Conservation (phyloP, 495 filamentous ascomycete genomes). For the Pseudoneurospora amorphoporcata region DNA sequence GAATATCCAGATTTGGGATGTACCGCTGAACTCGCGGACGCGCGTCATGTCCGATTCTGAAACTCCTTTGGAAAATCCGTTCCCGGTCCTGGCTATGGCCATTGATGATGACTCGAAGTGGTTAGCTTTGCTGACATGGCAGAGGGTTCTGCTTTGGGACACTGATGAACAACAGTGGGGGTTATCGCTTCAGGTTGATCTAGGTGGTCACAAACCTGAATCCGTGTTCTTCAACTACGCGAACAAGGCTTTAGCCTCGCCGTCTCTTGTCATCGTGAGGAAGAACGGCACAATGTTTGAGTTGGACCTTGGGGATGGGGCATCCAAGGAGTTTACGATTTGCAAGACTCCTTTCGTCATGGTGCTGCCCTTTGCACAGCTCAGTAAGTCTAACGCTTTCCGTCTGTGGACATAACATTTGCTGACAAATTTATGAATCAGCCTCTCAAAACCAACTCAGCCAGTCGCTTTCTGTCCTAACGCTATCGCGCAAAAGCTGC, state of each 20-base stretch:
- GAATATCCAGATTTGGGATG: slow-evolving; percentile 48
- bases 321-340: slow-evolving; percentile 27
- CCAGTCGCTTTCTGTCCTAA: slow-evolving; percentile 22
- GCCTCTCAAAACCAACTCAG: slow-evolving; percentile 2
- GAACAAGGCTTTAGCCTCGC: slow-evolving; percentile 17
- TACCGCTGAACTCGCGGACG: slow-evolving; percentile 30
- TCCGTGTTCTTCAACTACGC: slow-evolving; percentile 45
- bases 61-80: slow-evolving; percentile 26
- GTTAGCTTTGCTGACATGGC: slow-evolving; percentile 51
- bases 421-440: neutral
- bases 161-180: slow-evolving; percentile 42
- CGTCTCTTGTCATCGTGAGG: slow-evolving; percentile 44
- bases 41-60: slow-evolving; percentile 31
- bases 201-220: slow-evolving; percentile 42
- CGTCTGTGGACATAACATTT: neutral
- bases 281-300: slow-evolving; percentile 48
- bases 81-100: slow-evolving; percentile 49
- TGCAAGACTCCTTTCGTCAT: slow-evolving; percentile 35
- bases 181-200: slow-evolving; percentile 32
- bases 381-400: slow-evolving; percentile 16
- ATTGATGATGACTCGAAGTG: slow-evolving; percentile 50
- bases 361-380: slow-evolving; percentile 32
- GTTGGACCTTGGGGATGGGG: slow-evolving; percentile 24
- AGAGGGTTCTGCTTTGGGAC: slow-evolving; percentile 48
- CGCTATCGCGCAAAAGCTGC: slow-evolving; percentile 32